Evolutionary conservation across 495 filamentous ascomycete species (phyloP), one percentile per base, ranked within the genome.

Genomic region (Hyaloscypha finlandica): DNA sequence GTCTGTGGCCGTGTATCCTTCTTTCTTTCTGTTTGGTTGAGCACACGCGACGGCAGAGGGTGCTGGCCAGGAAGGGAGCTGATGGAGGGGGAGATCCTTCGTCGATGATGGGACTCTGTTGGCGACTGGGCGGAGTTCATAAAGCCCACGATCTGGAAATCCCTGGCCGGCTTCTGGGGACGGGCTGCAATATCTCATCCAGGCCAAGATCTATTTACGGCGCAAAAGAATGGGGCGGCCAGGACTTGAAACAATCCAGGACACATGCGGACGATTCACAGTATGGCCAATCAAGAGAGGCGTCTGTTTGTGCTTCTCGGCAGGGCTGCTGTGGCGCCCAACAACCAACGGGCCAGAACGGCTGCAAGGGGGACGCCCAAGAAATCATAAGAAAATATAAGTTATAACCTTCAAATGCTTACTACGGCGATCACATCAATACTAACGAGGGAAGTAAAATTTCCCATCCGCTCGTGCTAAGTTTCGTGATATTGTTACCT

Each of bases 101-200:
- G 42, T 48, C 16, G 16, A 48, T 48, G 14, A 48, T 48, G 42
- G 53, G 53, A n/a, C 53, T 56, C 53, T 56, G 53, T 48, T 48
- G 42, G 42, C 42, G 42, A 19, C 42, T 48, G 42, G 42, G 42
- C 42, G 8, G 42, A 48, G 42, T 48, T 48, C 42, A 48, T 48
- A 48, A 48, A 48, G 42, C 42, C 42, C 42, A 48, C 42, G 42
- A 48, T 48, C 42, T 48, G 16, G 14, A 16, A 19, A 48, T 48
- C 42, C 42, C 42, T 48, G 42, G 42, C 11, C 42, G 42, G 42
- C 42, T 48, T 48, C 16, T 48, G 42, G 16, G 42, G 42, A 48
- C 42, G 42, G 42, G 42, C 42, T 48, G 11, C 42, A 48, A 48
- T 48, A 48, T 48, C 42, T 6, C 42, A 48, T 4, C 11, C 42